These are phyloP conservation scores for Eutrema yunnanense DNA, from an alignment of 345 rosid genomes.

Conservation along the genomic window DNA sequence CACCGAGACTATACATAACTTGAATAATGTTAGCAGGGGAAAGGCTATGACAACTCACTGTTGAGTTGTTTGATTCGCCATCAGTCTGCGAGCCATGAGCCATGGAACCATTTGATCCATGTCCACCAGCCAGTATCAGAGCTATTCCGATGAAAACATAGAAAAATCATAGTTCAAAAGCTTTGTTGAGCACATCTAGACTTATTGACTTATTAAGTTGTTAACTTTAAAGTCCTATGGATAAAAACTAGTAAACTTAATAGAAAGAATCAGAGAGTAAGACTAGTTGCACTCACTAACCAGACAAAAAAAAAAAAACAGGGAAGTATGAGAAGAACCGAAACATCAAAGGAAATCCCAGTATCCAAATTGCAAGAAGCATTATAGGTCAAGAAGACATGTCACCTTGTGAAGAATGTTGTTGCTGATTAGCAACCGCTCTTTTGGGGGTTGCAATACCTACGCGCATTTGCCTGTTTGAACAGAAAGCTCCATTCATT, in stretches of 20 bases:
- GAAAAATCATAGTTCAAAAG: slow-evolving; percentile 1
- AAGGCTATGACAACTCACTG: slow-evolving; percentile 51
- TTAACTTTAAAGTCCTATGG: background rate
- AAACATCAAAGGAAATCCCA: background rate
- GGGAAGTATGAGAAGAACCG: background rate
- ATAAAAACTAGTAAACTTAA: background rate
- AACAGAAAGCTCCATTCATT: slow-evolving; percentile 90
- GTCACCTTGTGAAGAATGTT: slow-evolving; percentile 65
- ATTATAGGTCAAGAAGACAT: background rate
- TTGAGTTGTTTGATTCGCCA: slow-evolving; percentile 68
- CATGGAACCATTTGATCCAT: slow-evolving; percentile 55
- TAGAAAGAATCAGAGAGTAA: background rate
- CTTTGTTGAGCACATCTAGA: slow-evolving; percentile 6
- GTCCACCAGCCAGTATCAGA: slow-evolving; percentile 77
- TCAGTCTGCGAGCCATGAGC: slow-evolving; percentile 61
- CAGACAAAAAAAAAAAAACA: background rate
- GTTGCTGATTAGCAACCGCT: slow-evolving; percentile 72
- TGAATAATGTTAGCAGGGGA: background rate
- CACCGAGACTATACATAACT: background rate
- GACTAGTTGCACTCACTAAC: background rate
- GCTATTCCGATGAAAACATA: slow-evolving; percentile 38
- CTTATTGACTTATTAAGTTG: background rate
- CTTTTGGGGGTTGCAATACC: slow-evolving; percentile 93
- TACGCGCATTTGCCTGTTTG: slow-evolving; percentile 83
- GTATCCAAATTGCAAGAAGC: background rate